phyloP scores from a whole-genome alignment of 208 protist genomes.

The Trichomonas tenax region DNA sequence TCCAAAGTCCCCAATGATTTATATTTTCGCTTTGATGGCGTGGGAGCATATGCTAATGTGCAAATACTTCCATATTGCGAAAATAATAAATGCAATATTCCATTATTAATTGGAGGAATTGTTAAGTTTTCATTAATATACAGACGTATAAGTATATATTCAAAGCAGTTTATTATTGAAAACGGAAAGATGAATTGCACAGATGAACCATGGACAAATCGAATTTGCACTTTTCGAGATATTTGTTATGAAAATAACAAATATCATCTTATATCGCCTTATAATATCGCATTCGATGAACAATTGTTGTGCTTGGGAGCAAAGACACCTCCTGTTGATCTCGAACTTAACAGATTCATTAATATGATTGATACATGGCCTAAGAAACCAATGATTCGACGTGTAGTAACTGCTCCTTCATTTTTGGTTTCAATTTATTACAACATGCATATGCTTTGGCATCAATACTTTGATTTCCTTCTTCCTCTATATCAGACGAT shows the following conservation, averaged over 20 bases:
- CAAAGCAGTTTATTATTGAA: neutral
- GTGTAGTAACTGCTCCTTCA: neutral
- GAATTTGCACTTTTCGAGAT: neutral
- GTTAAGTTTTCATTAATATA: neutral
- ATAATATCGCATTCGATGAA: neutral
- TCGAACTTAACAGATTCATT: neutral
- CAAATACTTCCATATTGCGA: neutral
- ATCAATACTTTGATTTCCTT: neutral
- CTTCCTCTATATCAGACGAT: neutral
- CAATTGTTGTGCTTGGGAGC: neutral
- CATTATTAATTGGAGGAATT: neutral
- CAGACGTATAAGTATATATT: neutral
- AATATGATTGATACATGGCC: neutral
- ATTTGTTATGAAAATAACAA: neutral
- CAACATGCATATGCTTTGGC: slow-evolving; percentile 5
- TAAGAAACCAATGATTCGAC: neutral
- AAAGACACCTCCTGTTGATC: neutral
- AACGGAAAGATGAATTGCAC: neutral
- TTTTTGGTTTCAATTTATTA: neutral
- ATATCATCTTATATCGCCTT: neutral
- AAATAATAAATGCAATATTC: neutral
- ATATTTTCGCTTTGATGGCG: neutral
- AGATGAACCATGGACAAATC: neutral
- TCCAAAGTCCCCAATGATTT: neutral
- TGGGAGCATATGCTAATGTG: neutral